Conservation (phyloP, 495 filamentous ascomycete species). For the Cercophora sp. region DNA sequence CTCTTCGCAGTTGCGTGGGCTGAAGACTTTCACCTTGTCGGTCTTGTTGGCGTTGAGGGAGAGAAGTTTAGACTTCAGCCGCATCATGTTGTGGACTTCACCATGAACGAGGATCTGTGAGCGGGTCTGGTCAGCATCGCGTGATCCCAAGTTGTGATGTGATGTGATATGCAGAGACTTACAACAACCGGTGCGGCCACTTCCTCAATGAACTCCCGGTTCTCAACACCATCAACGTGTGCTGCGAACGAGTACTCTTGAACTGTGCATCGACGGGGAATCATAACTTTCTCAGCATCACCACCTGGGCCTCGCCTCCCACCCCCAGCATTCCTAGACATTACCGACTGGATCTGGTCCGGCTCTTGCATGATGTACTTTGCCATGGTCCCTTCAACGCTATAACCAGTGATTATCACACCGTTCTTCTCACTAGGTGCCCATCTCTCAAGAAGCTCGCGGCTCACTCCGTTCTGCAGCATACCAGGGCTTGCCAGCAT, state of each 20-base stretch:
- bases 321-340: slow-evolving; percentile 61
- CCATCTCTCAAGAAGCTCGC: slow-evolving; percentile 91
- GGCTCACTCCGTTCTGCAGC: slow-evolving; percentile 90
- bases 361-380: slow-evolving; percentile 91
- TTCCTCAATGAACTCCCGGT: slow-evolving; percentile 91
- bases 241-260: slow-evolving; percentile 93
- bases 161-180: slow-evolving; percentile 35
- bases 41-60: slow-evolving; percentile 78
- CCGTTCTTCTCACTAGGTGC: slow-evolving; percentile 93
- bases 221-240: slow-evolving; percentile 95
- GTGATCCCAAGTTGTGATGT: not conserved
- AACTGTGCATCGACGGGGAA: slow-evolving; percentile 84
- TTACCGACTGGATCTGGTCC: slow-evolving; percentile 86
- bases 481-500: slow-evolving; percentile 98
- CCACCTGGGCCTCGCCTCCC: slow-evolving; percentile 53
- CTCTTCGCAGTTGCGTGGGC: slow-evolving; percentile 90
- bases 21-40: slow-evolving; percentile 82
- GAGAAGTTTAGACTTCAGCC: slow-evolving; percentile 89
- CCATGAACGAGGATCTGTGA: slow-evolving; percentile 87
- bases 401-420: slow-evolving; percentile 95
- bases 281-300: slow-evolving; percentile 76
- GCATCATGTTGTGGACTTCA: slow-evolving; percentile 97
- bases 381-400: slow-evolving; percentile 97
- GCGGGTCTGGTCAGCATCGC: slow-evolving; percentile 17
- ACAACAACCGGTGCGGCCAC: slow-evolving; percentile 87